Evolutionary conservation across 306 rosid species (phyloP), one percentile per base, ranked within the genome.

Genomic region (Cucurbita pepo): DNA sequence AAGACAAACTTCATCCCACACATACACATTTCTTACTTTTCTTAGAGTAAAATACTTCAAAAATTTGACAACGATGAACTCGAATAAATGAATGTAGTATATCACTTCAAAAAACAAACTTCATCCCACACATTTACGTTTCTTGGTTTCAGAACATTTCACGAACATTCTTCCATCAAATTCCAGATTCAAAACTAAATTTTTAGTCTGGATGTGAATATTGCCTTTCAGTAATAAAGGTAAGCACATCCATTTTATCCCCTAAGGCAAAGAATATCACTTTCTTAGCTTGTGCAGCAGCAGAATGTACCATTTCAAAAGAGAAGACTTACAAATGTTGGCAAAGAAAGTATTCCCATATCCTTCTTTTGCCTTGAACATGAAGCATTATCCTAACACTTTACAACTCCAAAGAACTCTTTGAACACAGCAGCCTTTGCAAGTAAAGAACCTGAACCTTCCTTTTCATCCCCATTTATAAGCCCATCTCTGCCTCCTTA

Each of bases 361-460:
- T 62, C 48, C 59, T 50, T 81, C 19, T 80, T 81, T 82, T 90
- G 88, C 94, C 96, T 90, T 90, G 88, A 77, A 16, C 34, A 53
- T 78, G 76, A 85, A 87, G 96, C 87, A 82, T 81, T 81, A 56
- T 6, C 34, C 34, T 10, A 10, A 13, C 38, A 78, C 87, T 88
- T 92, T 86, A 88, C 95, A 86, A 51, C 89, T 81, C 78, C 78
- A 63, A 57, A 77, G 37, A 65, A 3, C 56, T 66, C 74, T 78
- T 60, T 75, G 53, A 66, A 73, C 55, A 48, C 66, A 67, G 81
- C 95, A 86, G 75, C 83, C 85, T 87, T 81, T 11, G 80, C 96
- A 95, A 91, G 99, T 74, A 95, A 95, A 88, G 99, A 88, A 95
- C 89, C 80, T 50, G 79, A 81, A 79, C 62, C 79, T 58, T 71